Evolutionary conservation across 345 rosid species (phyloP), one percentile per base, ranked within the genome.

Genomic region (Citrus mangshanensis): DNA sequence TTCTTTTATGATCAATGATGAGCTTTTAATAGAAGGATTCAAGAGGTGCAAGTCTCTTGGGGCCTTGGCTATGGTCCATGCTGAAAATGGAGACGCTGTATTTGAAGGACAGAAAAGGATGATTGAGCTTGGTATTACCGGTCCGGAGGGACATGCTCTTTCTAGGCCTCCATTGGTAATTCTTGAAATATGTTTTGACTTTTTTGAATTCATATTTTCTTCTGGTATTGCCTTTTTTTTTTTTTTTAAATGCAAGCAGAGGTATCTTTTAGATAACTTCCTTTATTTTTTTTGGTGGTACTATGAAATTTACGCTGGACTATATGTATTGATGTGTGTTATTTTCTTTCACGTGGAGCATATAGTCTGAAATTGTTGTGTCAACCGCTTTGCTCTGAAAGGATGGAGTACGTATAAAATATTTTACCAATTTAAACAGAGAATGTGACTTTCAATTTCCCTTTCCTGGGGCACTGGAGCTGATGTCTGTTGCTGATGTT

Each of bases 11-110:
- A 74, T 95, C 79, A 89, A 75, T 58, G 99, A 95, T 58, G 99
- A 92, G 76, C 94, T 96, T 74, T 89, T 96, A 58, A 63, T 96
- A 68, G 89, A 91, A 82, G 99, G 98, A 62, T 82, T 96, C 21
- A 87, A 92, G 88, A 86, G 80, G 82, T 96, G 99, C 81, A 96
- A 94, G 86, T 89, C 97, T 70, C 94, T 96, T 24, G 99, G 99
- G 77, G 99, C 98, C 81, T 80, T 96, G 85, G 93, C 98, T 19
- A 96, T 96, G 99, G 99, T 96, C 82, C 99, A 96, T 84, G 98
- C 98, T 73, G 99, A 96, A 91, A 94, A 96, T 83, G 98, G 99
- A 68, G 98, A 96, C 88, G 99, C 95, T 51, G 99, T 96, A 13
- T 88, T 87, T 28, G 98, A 92, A 89, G 99, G 99, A 58, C 99